These are phyloP conservation scores for Phylloporus sp. DNA, from an alignment of 768 basidiomycete genomes.

Conservation along the genomic window DNA sequence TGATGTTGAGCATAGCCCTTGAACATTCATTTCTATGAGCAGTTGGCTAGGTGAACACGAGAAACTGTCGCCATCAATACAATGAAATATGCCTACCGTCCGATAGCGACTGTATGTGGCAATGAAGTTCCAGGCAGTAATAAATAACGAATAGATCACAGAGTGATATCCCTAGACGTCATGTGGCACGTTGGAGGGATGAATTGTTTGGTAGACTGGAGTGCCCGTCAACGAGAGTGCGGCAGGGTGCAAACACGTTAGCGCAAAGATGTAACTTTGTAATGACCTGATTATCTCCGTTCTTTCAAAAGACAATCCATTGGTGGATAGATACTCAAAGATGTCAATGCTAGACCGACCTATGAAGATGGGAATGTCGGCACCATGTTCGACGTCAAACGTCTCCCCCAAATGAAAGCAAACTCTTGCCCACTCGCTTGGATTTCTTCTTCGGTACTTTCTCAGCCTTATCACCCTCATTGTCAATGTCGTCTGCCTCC, in stretches of 20 bases:
- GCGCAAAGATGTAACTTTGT: background rate
- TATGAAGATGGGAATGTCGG: background rate
- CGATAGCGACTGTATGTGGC: slow-evolving; percentile 7
- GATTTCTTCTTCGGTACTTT: slow-evolving; percentile 49
- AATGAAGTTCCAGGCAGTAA: slow-evolving; percentile 10
- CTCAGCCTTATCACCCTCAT: slow-evolving; percentile 18
- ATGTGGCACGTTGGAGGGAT: background rate
- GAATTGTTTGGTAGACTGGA: background rate
- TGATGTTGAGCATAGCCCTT: slow-evolving; percentile 20
- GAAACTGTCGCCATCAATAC: background rate
- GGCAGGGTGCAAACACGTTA: background rate
- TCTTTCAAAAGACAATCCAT: background rate
- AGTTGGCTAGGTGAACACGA: slow-evolving; percentile 4
- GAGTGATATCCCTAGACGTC: slow-evolving; percentile 4
- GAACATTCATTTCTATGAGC: slow-evolving; percentile 17
- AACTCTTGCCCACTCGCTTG: slow-evolving; percentile 43
- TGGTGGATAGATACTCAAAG: background rate
- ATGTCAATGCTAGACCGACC: slow-evolving; percentile 5
- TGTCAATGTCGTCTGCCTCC: slow-evolving; percentile 29
- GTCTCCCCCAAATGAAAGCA: slow-evolving; percentile 36
- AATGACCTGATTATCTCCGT: background rate
- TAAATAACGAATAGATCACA: background rate
- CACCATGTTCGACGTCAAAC: slow-evolving; percentile 14
- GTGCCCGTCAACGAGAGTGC: background rate
- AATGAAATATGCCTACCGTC: slow-evolving; percentile 2